A percentile compares a stretch with the other conserved stretches of the same genome.
phyloP scores from a whole-genome alignment of 1,139 yeast genomes.

The Debaryomycetaceae sp. region DNA sequence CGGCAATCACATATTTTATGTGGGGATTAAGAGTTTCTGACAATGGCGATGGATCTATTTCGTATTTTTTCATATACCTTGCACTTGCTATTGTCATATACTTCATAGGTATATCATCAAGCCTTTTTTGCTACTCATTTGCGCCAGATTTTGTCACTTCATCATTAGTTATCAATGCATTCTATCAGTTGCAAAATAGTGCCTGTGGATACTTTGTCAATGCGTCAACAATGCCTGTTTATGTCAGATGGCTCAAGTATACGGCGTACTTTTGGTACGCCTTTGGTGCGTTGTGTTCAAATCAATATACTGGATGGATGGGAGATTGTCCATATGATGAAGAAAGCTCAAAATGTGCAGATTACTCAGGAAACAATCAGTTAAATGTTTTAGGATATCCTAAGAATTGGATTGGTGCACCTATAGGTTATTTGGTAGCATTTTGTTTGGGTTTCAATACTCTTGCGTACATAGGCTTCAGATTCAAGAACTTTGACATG shows the following conservation, averaged over 20 bases:
- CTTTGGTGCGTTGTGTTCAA: constrained; percentile 65
- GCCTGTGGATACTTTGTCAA: constrained; percentile 83
- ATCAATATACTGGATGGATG: constrained; percentile 58
- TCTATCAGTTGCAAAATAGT: constrained; percentile 70
- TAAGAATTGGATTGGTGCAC: constrained; percentile 62
- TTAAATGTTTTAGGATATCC: constrained; percentile 61
- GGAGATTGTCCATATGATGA: constrained; percentile 54
- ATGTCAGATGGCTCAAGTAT: constrained; percentile 81
- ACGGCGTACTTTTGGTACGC: constrained; percentile 75
- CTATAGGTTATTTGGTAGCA: constrained; percentile 57
- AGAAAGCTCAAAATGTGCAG: constrained; percentile 25
- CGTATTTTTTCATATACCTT: constrained; percentile 61
- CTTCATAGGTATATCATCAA: constrained; percentile 53
- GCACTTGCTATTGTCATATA: constrained; percentile 56
- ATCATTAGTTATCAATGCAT: constrained; percentile 57
- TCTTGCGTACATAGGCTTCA: constrained; percentile 45
- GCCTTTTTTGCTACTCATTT: constrained; percentile 55
- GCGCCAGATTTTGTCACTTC: constrained; percentile 66
- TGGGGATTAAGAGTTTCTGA: constrained; percentile 55
- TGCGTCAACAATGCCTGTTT: constrained; percentile 73
- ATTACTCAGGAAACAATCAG: constrained; percentile 54
- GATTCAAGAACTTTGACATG: constrained; percentile 50
- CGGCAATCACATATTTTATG: constrained; percentile 71
- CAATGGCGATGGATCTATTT: constrained; percentile 14
- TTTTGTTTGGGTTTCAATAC: constrained; percentile 58